Conservation (phyloP, 2,329 filamentous ascomycete species). For the Thyridium curvatum region DNA sequence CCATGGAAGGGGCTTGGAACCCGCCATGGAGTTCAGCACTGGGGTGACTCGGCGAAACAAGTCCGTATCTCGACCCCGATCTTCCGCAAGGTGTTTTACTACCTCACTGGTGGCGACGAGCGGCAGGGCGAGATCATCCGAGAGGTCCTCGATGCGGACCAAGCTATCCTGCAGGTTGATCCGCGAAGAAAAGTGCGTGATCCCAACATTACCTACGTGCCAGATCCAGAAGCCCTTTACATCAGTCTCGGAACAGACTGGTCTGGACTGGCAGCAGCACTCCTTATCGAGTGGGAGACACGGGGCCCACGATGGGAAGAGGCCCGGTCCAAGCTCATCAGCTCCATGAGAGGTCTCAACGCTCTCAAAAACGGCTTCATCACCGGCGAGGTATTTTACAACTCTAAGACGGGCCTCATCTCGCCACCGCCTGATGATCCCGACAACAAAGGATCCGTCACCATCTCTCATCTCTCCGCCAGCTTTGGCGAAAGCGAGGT, state of each 20-base stretch:
- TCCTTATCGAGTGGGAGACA: constrained; percentile 56
- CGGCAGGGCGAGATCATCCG: constrained; percentile 47
- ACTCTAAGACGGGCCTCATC: constrained; percentile 40
- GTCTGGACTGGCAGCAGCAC: constrained; percentile 48
- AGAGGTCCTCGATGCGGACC: constrained; percentile 43
- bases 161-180: constrained; percentile 47
- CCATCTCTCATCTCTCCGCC: constrained; percentile 48
- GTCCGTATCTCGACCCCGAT: constrained; percentile 52
- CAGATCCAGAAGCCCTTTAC: constrained; percentile 23
- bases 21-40: constrained; percentile 57
- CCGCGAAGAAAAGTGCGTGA: constrained; percentile 52
- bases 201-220: constrained; percentile 26
- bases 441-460: constrained; percentile 42
- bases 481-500: constrained; percentile 55
- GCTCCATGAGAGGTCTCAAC: constrained; percentile 43
- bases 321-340: constrained; percentile 40
- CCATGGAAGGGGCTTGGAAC: constrained; percentile 54
- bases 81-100: constrained; percentile 52
- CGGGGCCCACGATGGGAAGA: constrained; percentile 46
- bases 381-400: constrained; percentile 47
- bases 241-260: constrained; percentile 54
- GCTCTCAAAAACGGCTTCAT: constrained; percentile 52
- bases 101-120: constrained; percentile 51
- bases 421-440: constrained; percentile 46
- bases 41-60: constrained; percentile 54